Evolutionary conservation across 1,284 basidiomycete species (phyloP), one percentile per base, ranked within the genome.

Genomic region (Irpex sp.): DNA sequence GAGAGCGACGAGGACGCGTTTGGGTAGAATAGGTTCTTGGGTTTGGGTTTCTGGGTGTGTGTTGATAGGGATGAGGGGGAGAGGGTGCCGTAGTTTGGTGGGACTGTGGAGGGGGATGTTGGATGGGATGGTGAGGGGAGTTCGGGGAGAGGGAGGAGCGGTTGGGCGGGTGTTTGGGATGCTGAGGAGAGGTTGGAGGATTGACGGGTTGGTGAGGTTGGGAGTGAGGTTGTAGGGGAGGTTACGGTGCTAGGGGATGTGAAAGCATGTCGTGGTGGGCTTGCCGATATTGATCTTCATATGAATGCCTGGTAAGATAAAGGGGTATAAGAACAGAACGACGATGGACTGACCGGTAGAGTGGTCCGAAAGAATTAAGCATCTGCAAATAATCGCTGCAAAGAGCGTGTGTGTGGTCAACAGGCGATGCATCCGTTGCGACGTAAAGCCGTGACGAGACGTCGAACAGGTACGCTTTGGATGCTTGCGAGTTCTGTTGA

Each of bases 391-490:
- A 98, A 68, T 98, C 95, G 67, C 89, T 94, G 68, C 93, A 95
- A 19, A 96, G 80, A 65, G 90, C 91, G 67, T 94, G 91, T 1
- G 92, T 94, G 59, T 89, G 83, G 72, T 98, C 96, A 33, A 97
- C 92, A 0, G 96, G 94, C 0, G 93, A 93, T 18, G 90, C 88
- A 71, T 99, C 96, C 5, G 95, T 94, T 1, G 94, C 94, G 19
- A 98, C 82, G 68, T 95, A 96, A 37, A 98, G 80, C 58, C 93
- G 83, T 18, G 93, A 93, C 5, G 83, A 83, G 4, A 87, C 86
- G 72, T 99, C 96, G 68, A 98, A 98, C 10, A 98, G 75, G 73
- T 96, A 98, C 0, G 93, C 91, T 73, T 97, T 98, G 47, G 93
- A 89, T 52, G 95, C 90, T 67, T 91, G 90, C 1, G 91, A 95